Evolutionary conservation across 768 basidiomycete genomes (phyloP).

Genomic region (Phlegmacium glaucopus): DNA sequence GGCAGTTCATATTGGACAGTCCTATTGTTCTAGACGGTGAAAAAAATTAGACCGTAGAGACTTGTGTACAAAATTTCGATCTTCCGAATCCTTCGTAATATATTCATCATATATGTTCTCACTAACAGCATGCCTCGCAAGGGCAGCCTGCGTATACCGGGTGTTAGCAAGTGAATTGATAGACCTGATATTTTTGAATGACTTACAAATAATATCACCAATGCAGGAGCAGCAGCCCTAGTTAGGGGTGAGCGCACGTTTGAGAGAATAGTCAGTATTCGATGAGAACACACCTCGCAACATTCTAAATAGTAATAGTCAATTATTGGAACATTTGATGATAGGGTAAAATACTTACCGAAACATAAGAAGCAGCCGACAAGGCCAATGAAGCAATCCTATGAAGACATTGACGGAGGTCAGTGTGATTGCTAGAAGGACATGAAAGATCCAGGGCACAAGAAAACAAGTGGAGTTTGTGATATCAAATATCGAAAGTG

Average conservation of each 20-base stretch:
- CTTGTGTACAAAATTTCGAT: too few relatives aligned
- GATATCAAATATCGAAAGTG: conserved; percentile 1
- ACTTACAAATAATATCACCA: conserved; percentile 70
- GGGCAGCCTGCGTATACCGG: conserved; percentile 57
- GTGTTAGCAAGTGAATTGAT: background rate
- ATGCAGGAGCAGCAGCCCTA: conserved; percentile 70
- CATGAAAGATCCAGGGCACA: background rate
- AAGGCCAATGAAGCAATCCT: conserved; percentile 68
- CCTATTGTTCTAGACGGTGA: too few relatives aligned
- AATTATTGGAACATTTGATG: background rate
- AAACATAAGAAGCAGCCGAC: conserved; percentile 72
- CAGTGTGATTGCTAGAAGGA: background rate
- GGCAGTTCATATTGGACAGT: too few relatives aligned
- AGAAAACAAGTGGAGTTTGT: background rate
- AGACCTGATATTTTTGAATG: background rate
- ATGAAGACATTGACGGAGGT: background rate
- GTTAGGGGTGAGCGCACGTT: background rate
- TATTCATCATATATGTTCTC: too few relatives aligned
- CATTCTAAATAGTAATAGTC: conserved; percentile 44
- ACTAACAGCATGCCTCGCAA: conserved; percentile 72
- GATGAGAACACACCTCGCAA: conserved; percentile 53
- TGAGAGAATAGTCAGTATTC: background rate
- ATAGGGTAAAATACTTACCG: conserved; percentile 39
- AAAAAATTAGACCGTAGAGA: too few relatives aligned
- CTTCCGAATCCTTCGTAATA: too few relatives aligned